Percentiles rank a stretch among this genome's conserved stretches.
phyloP scores from a whole-genome alignment of 2,329 filamentous ascomycete species.

The Epicoccum sorghinum region DNA sequence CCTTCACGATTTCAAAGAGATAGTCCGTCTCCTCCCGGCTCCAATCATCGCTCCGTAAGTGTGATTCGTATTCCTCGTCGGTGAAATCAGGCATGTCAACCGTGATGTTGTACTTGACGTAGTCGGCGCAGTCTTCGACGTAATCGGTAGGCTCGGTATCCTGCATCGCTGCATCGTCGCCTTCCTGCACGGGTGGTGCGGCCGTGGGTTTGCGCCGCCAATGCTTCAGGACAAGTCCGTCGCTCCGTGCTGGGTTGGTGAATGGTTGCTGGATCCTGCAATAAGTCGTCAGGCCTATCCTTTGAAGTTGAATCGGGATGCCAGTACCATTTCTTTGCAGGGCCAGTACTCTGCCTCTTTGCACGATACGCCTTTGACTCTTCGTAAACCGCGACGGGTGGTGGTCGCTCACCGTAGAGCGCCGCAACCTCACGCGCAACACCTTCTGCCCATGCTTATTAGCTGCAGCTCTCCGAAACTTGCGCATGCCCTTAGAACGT shows the following conservation, averaged over 20 bases:
- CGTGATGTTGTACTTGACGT: conserved; percentile 87
- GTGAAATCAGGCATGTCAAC: conserved; percentile 81
- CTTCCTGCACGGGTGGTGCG: conserved; percentile 36
- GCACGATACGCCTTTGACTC: conserved; percentile 49
- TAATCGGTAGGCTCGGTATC: conserved; percentile 45
- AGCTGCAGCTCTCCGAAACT: conserved; percentile 1
- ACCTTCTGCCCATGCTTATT: conserved; percentile 36
- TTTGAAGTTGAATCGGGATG: fast-evolving
- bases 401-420: conserved; percentile 49
- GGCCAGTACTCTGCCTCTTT: conserved; percentile 47
- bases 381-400: conserved; percentile 50
- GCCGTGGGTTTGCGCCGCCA: conserved; percentile 70
- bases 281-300: neutral
- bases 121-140: conserved; percentile 61
- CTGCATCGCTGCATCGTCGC: conserved; percentile 41
- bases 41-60: conserved; percentile 79
- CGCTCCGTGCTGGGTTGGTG: conserved; percentile 75
- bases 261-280: conserved; percentile 61
- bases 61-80: conserved; percentile 81
- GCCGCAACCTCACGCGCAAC: conserved; percentile 51
- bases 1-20: conserved; percentile 73
- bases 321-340: conserved; percentile 47
- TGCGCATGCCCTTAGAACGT: conserved; percentile 32
- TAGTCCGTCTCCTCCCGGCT: conserved; percentile 94
- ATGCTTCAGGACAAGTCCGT: conserved; percentile 75